phyloP scores from a whole-genome alignment of 1,284 basidiomycete species.

The Moniliophthora roreri region DNA sequence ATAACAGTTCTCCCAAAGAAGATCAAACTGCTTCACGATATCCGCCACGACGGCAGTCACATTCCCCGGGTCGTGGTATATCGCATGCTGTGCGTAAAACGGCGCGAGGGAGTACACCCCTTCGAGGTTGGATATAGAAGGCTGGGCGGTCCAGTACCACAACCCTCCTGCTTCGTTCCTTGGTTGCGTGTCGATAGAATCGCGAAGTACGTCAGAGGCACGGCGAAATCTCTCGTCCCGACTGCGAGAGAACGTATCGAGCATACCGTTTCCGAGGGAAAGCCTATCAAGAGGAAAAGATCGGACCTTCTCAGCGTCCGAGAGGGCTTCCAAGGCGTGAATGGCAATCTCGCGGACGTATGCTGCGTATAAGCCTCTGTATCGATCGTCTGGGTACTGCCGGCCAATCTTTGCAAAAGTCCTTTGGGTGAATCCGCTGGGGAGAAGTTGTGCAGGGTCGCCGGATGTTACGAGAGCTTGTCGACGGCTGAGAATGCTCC shows the following conservation, averaged over 20 bases:
- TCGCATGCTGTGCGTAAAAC: slow-evolving; percentile 5
- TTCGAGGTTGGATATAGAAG: slow-evolving; percentile 13
- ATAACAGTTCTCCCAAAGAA: slow-evolving; percentile 7
- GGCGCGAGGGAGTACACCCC: slow-evolving; percentile 13
- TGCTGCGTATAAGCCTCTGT: not conserved
- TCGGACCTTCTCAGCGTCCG: slow-evolving; percentile 13
- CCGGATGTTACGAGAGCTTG: slow-evolving; percentile 14
- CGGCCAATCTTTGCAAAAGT: slow-evolving; percentile 13
- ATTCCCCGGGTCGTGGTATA: not conserved
- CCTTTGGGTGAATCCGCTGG: slow-evolving; percentile 17
- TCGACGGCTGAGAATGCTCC: slow-evolving; percentile 16
- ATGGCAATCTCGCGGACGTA: slow-evolving; percentile 14
- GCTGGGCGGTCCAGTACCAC: slow-evolving; percentile 11
- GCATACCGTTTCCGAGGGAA: slow-evolving; percentile 15
- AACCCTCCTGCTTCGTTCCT: slow-evolving; percentile 7
- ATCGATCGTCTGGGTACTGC: slow-evolving; percentile 6
- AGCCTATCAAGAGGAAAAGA: slow-evolving; percentile 18
- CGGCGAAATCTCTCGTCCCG: not conserved
- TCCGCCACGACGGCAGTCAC: not conserved
- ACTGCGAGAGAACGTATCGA: not conserved
- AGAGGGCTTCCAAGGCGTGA: slow-evolving; percentile 10
- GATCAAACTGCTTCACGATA: not conserved
- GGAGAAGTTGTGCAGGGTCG: slow-evolving; percentile 14
- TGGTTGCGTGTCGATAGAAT: slow-evolving; percentile 8
- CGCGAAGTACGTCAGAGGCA: slow-evolving; percentile 5